Base-by-base conservation (phyloP, 2,329 filamentous ascomycete genomes). In the Calonectria naviculata region DNA sequence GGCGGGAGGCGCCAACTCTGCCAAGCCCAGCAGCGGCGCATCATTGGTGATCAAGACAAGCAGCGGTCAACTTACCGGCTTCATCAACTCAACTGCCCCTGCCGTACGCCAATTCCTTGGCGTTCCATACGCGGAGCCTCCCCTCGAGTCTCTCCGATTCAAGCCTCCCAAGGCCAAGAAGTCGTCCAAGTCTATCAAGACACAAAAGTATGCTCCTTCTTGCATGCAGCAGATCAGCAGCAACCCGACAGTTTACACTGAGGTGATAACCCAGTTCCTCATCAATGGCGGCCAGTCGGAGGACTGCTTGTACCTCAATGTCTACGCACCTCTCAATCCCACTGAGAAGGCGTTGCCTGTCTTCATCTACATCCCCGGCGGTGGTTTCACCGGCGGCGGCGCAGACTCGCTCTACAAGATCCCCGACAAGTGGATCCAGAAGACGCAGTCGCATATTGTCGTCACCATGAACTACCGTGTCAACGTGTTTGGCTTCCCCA, bases 81-180 rank as follows among this genome's bases (percentile, higher is more conserved):
- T 72, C 72, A 65, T 73, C 64, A 73, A 72, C 36, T 47, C 56
- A 7, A 73, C 72, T 3, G 69, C 68, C n/a, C 72, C 72, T 1
- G 64, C 69, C 8, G 72, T 73, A 1, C 70, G 70, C 3, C 72
- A 73, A 9, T 75, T 73, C 24, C 78, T 82, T 19, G 82, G 81
- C 28, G 81, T 92, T 9, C 90, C 89, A 0, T 92, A 88, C 76
- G 90, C 89, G 2, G 85, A 89, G 68, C 87, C 89, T 34, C 90
- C 90, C 0, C 81, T 89, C 24, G 87, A 86, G 0, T 80, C 86
- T 66, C 82, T 91, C 56, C 85, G 90, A 12, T 84, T 83, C 74
- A 78, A 80, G 44, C 80, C 84, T 0, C 80, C 83, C 3, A 79
- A 81, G 29, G 70, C 80, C 17, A 78, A 78, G 46, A 70, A 70